These are phyloP conservation scores for Boletus rubroflammeus DNA, from an alignment of 768 basidiomycete species.

Conservation along the genomic window DNA sequence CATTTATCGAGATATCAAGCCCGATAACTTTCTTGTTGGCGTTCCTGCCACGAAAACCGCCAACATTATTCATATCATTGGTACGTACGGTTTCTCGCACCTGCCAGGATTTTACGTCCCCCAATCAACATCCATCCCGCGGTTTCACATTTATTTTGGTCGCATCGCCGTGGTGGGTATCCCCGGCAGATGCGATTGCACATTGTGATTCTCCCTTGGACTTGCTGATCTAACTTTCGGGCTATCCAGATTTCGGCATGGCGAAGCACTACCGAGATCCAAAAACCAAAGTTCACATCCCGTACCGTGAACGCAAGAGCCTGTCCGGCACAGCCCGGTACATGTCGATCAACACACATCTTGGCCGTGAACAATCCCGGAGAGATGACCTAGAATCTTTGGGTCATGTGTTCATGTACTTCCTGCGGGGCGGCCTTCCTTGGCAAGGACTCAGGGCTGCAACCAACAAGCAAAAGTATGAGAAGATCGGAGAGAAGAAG, in stretches of 20 bases:
- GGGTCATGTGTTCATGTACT: slow-evolving; percentile 99
- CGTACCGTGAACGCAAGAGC: slow-evolving; percentile 98
- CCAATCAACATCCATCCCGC: neutral
- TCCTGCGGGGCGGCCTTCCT: slow-evolving; percentile 90
- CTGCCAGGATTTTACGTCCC: slow-evolving; percentile 8
- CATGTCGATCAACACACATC: slow-evolving; percentile 99
- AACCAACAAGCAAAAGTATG: slow-evolving; percentile 99
- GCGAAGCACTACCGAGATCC: slow-evolving; percentile 99
- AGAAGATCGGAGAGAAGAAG: slow-evolving; percentile 99
- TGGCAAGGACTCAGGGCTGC: slow-evolving; percentile 98
- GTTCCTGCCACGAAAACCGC: slow-evolving; percentile 89
- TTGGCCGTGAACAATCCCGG: slow-evolving; percentile 92
- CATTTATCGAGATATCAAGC: slow-evolving; percentile 99
- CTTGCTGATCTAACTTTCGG: slow-evolving; percentile 7
- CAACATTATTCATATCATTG: slow-evolving; percentile 83
- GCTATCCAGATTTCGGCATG: slow-evolving; percentile 88
- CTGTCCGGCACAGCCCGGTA: slow-evolving; percentile 96
- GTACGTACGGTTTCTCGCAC: slow-evolving; percentile 40
- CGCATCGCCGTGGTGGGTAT: neutral
- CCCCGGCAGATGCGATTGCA: neutral
- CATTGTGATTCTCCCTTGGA: neutral
- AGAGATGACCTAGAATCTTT: slow-evolving; percentile 95
- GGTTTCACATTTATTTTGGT: slow-evolving; percentile 1
- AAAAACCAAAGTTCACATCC: slow-evolving; percentile 95
- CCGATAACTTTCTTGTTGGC: slow-evolving; percentile 98